These are phyloP conservation scores for Galium porrigens DNA, from an alignment of 305 asterid species.

Conservation along the genomic window DNA sequence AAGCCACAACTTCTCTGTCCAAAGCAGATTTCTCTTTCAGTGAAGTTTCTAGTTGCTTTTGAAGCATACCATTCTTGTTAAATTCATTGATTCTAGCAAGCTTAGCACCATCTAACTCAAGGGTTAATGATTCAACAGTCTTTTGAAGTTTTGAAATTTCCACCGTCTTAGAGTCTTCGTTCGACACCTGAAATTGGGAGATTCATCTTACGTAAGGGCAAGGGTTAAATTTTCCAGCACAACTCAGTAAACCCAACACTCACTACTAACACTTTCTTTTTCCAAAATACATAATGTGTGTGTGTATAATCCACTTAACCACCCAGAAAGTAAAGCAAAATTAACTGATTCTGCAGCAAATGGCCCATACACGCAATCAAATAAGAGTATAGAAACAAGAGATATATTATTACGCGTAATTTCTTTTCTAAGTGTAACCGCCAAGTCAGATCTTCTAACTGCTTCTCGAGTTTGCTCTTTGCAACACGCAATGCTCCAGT, in stretches of 20 bases:
- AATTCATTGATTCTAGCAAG: slow-evolving; percentile 76
- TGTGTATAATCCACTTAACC: no score
- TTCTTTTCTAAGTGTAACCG: slow-evolving; percentile 85
- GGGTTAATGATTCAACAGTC: slow-evolving; percentile 60
- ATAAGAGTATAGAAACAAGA: not conserved
- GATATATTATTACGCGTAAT: slow-evolving; percentile 41
- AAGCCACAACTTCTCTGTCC: slow-evolving; percentile 47
- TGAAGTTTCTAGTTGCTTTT: slow-evolving; percentile 56
- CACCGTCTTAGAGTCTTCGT: slow-evolving; percentile 62
- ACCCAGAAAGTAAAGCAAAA: no score
- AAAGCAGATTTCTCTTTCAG: slow-evolving; percentile 59
- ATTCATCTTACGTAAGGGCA: not conserved
- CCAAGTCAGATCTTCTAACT: slow-evolving; percentile 95
- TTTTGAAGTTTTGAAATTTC: slow-evolving; percentile 82
- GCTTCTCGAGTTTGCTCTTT: slow-evolving; percentile 83
- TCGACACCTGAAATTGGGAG: slow-evolving; percentile 45
- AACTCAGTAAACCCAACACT: not conserved
- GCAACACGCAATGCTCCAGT: slow-evolving; percentile 92
- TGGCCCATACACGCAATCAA: not conserved
- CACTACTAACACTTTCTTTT: not conserved
- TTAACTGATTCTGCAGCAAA: no score
- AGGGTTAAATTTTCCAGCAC: not conserved
- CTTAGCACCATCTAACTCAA: slow-evolving; percentile 83
- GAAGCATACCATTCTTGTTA: slow-evolving; percentile 63
- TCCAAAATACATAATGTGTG: not conserved